These are phyloP conservation scores for Haplosporangium sp. DNA, from an alignment of 371 early-diverging fungal species.

Conservation along the genomic window DNA sequence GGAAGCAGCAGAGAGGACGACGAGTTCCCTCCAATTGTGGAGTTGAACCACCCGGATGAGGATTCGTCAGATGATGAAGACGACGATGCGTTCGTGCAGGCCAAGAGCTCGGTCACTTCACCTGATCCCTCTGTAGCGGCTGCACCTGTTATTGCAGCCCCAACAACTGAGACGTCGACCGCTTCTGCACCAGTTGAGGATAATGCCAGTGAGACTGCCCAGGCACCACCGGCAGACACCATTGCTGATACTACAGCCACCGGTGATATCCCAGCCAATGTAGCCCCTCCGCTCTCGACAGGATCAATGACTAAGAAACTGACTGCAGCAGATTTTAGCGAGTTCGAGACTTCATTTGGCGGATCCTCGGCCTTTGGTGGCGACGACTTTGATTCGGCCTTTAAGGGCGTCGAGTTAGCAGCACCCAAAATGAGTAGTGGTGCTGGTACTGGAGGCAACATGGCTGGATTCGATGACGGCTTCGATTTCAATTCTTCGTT, in stretches of 20 bases:
- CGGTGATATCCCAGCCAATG: constrained; percentile 2
- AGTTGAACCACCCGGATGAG: constrained; percentile 29
- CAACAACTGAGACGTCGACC: background rate
- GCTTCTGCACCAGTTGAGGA: background rate
- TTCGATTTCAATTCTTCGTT: constrained; percentile 54
- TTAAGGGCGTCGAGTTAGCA: constrained; percentile 44
- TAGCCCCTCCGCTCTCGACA: constrained; percentile 18
- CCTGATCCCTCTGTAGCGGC: constrained; percentile 52
- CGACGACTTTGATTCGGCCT: constrained; percentile 51
- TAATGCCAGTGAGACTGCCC: constrained; percentile 2
- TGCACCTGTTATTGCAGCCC: constrained; percentile 1
- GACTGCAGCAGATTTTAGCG: constrained; percentile 42
- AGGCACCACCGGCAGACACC: background rate
- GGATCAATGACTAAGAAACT: constrained; percentile 40
- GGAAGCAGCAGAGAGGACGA: constrained; percentile 29
- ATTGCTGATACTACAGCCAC: constrained; percentile 5
- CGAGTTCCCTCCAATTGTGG: constrained; percentile 56
- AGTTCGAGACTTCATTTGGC: constrained; percentile 45
- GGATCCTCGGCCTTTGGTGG: constrained; percentile 29
- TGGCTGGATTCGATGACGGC: constrained; percentile 41
- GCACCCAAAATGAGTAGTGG: constrained; percentile 41
- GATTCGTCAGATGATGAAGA: constrained; percentile 48
- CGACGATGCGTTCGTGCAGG: constrained; percentile 45
- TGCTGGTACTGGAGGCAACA: constrained; percentile 6
- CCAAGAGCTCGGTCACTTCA: constrained; percentile 48